Conservation (phyloP, 768 basidiomycete species). For the Mycena galopus region DNA sequence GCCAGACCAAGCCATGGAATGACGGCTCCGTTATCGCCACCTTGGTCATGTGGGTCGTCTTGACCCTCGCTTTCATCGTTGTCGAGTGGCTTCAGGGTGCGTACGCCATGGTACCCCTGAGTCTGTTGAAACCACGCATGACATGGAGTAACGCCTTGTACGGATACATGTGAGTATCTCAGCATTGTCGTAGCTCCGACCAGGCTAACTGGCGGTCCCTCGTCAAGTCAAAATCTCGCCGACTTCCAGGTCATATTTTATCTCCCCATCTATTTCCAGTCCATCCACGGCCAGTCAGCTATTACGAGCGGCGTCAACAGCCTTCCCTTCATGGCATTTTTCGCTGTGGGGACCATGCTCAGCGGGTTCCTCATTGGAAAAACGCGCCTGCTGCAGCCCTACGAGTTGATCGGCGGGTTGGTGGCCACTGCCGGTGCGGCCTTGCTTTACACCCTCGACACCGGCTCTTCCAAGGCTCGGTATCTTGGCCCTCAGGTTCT, state of each 20-base stretch:
- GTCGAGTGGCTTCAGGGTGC: constrained; percentile 7
- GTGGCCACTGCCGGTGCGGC: not conserved
- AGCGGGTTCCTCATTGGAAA: constrained; percentile 5
- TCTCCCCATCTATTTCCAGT: constrained; percentile 8
- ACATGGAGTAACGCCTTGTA: constrained; percentile 2
- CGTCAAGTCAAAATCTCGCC: not conserved
- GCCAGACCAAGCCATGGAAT: constrained; percentile 14
- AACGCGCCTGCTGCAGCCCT: constrained; percentile 7
- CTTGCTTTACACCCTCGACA: not conserved
- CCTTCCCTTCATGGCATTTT: not conserved
- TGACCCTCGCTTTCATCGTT: not conserved
- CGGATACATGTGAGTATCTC: constrained; percentile 7
- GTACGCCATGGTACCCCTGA: constrained; percentile 7
- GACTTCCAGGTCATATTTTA: constrained; percentile 5
- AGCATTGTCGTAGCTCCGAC: not conserved
- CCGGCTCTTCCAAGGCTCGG: not conserved
- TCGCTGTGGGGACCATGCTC: not conserved
- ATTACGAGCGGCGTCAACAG: constrained; percentile 9
- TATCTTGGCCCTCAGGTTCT: constrained; percentile 2
- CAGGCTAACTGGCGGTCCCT: not conserved
- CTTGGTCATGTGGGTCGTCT: constrained; percentile 2
- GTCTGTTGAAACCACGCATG: constrained; percentile 8
- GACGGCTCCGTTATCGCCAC: constrained; percentile 13
- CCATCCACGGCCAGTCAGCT: constrained; percentile 8
- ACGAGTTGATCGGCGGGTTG: constrained; percentile 7